A percentile compares a stretch with the other conserved stretches of the same genome.
These are phyloP conservation scores for Cladosporium halotolerans DNA, from an alignment of 2,329 filamentous ascomycete species.

Conservation along the genomic window DNA sequence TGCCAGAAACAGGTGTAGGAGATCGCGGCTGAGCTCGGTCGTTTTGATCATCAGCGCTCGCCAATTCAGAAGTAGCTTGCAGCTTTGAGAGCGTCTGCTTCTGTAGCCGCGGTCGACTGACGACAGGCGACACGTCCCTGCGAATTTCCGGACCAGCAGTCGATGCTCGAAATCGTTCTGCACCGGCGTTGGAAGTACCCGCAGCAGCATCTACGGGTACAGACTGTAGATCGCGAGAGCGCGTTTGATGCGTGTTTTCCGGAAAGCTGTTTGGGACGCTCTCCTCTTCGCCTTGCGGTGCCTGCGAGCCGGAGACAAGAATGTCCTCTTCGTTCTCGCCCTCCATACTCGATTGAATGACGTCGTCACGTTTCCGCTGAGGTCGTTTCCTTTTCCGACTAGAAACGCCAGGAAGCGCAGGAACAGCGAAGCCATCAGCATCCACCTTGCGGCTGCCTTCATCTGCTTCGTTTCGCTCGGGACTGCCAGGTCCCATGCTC, in stretches of 20 bases:
- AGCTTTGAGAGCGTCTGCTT: no score
- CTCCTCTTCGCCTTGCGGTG: background rate
- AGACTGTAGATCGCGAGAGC: background rate
- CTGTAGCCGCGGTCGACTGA: background rate
- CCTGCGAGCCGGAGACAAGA: conserved; percentile 1
- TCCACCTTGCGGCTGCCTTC: background rate
- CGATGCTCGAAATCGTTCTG: background rate
- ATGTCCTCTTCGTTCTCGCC: conserved; percentile 5
- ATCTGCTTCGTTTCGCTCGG: background rate
- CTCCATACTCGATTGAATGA: conserved; percentile 6
- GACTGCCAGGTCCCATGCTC: background rate
- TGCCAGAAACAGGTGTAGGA: conserved; percentile 3
- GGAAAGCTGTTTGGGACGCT: background rate
- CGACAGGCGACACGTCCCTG: background rate
- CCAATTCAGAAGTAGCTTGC: no score
- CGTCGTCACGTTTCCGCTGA: background rate
- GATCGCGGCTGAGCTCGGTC: background rate
- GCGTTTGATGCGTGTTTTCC: background rate
- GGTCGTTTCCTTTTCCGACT: conserved; percentile 2
- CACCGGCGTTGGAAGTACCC: background rate
- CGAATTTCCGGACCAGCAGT: background rate
- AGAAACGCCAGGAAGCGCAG: background rate
- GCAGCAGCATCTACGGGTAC: background rate
- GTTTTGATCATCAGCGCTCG: background rate
- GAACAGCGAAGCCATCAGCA: conserved; percentile 9